These are phyloP conservation scores for Turritis glabra DNA, from an alignment of 345 rosid species.

Conservation along the genomic window DNA sequence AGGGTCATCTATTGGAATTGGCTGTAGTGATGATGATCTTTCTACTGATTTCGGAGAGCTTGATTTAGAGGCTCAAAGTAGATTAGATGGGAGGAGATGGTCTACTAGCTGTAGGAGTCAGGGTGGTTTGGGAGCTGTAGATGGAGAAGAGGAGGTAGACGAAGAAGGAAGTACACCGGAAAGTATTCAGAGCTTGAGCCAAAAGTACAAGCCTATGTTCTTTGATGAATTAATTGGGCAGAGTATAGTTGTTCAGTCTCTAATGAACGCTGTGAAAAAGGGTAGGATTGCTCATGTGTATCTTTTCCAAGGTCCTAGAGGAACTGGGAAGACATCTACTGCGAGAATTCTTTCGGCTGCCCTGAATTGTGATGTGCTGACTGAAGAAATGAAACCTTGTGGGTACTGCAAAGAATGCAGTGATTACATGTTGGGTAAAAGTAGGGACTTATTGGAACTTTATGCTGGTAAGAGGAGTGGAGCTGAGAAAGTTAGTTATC, in stretches of 20 bases:
- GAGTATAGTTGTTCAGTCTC: slow-evolving; percentile 71
- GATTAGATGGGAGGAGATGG: slow-evolving; percentile 97
- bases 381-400: slow-evolving; percentile 74
- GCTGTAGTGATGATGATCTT: slow-evolving; percentile 74
- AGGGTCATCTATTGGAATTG: slow-evolving; percentile 70
- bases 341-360: slow-evolving; percentile 85
- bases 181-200: slow-evolving; percentile 69
- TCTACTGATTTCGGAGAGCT: slow-evolving; percentile 83
- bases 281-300: slow-evolving; percentile 79
- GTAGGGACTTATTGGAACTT: slow-evolving; percentile 62
- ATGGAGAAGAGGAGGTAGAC: slow-evolving; percentile 42
- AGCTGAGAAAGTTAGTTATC: slow-evolving; percentile 55
- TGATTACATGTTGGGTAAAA: slow-evolving; percentile 66
- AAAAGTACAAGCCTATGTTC: slow-evolving; percentile 80
- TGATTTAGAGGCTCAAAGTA: slow-evolving; percentile 91
- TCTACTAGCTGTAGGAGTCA: slow-evolving; percentile 79
- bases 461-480: slow-evolving; percentile 70
- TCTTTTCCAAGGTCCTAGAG: slow-evolving; percentile 97
- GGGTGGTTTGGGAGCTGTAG: slow-evolving; percentile 37
- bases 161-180: slow-evolving; percentile 68
- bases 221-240: slow-evolving; percentile 87
- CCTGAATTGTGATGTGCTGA: slow-evolving; percentile 58
- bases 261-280: slow-evolving; percentile 59
- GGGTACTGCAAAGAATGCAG: slow-evolving; percentile 73
- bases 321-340: slow-evolving; percentile 87